Evolutionary conservation across 805 yeast species (phyloP).

Genomic region (Candida sakaeoensis): DNA sequence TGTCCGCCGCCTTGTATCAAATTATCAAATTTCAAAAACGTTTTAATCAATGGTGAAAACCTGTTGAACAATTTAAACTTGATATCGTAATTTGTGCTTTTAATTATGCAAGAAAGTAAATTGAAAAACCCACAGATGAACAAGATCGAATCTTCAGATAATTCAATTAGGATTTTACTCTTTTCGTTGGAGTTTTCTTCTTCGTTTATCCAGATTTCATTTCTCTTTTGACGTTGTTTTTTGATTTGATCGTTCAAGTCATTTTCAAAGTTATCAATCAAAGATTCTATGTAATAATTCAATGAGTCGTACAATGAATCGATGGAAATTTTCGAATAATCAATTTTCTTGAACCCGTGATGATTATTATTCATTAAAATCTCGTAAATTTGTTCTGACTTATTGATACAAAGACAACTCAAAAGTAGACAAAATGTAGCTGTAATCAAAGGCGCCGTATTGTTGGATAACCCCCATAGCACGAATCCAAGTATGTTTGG

Average conservation of each 20-base stretch:
- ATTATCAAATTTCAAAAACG: conserved; percentile 40
- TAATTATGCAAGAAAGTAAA: conserved; percentile 43
- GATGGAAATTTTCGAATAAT: conserved; percentile 50
- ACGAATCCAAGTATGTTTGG: conserved; percentile 69
- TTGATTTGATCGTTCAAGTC: conserved; percentile 28
- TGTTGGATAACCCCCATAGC: conserved; percentile 82
- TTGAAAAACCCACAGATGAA: conserved; percentile 72
- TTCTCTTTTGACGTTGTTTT: conserved; percentile 28
- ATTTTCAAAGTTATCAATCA: conserved; percentile 34
- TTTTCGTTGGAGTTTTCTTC: conserved; percentile 20
- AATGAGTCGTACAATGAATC: conserved; percentile 51
- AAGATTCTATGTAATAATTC: conserved; percentile 48
- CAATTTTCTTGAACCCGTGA: conserved; percentile 28
- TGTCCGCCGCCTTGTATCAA: conserved; percentile 17
- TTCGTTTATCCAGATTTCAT: conserved; percentile 25
- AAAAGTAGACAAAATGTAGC: conserved; percentile 79
- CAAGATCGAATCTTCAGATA: conserved; percentile 77
- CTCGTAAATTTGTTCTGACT: conserved; percentile 49
- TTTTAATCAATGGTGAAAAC: conserved; percentile 30
- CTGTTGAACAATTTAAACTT: conserved; percentile 26
- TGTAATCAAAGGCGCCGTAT: conserved; percentile 69
- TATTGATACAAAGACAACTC: conserved; percentile 67
- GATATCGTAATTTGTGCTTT: conserved; percentile 23
- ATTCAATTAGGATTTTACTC: conserved; percentile 42
- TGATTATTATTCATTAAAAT: conserved; percentile 26